Base-by-base conservation (phyloP, 768 basidiomycete species). In the Mycena chlorophos region DNA sequence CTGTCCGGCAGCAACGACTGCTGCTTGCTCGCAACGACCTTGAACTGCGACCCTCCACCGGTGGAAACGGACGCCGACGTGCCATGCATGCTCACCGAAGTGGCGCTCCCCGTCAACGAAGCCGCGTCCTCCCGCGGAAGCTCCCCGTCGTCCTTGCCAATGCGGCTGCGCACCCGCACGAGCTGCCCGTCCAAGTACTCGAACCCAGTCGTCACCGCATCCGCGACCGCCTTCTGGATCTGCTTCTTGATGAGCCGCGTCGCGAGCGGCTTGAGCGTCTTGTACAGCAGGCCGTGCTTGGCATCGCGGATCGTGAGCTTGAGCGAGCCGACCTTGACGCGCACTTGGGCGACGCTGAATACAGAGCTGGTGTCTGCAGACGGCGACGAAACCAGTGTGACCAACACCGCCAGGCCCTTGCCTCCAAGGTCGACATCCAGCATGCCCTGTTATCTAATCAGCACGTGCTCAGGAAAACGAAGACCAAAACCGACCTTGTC, bases 111-210 rank as follows among this genome's bases (percentile, higher is more conserved):
- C 37, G 26, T 40, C 59, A 63, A 58, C 0, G 69, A 69, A 1
- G 51, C 54, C 20, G 61, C 62, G 37, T 75, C 74, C 0, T 74
- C 68, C 39, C 19, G 10, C 39, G 13, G 58, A 23, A 66, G 39
- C 22, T 66, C 66, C 26, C 68, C 67, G 67, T 79, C 80, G 48
- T 80, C 91, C 61, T 83, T 82, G 45, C 84, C 78, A 84, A 92
- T 85, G 31, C 83, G 76, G 56, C 91, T 87, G n/a, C 90, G 76
- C 42, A 98, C 91, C n/a, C 81, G 78, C 22, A 92, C 88, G 19
- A 98, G 82, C 73, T 95, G 92, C 16, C 88, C 89, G 64, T 98
- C 94, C 38, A 94, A 75, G 62, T 94, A 90, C 69, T 92, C 93
- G 58, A 98, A 73, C 0, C 86, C 92, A 16, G 90, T 91, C 42